Evolutionary conservation across 2,329 filamentous ascomycete species (phyloP).

Genomic region (Diaporthe nobilis): DNA sequence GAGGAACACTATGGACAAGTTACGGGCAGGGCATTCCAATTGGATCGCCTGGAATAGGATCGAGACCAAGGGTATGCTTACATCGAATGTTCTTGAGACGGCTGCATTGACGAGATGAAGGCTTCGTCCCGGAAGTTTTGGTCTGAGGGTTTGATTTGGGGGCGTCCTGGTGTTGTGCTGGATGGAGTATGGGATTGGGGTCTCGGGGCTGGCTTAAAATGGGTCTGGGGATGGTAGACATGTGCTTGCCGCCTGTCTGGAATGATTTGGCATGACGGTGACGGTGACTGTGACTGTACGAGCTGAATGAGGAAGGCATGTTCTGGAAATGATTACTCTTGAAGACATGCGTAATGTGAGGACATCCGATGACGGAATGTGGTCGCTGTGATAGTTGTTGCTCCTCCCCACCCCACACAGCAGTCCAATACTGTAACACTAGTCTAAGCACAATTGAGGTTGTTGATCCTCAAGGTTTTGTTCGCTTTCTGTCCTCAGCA

Average conservation of each 20-base stretch:
- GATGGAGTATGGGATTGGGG: background rate
- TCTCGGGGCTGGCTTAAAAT: background rate
- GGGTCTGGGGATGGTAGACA: background rate
- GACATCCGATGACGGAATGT: background rate
- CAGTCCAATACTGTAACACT: background rate
- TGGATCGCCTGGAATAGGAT: conserved; percentile 1
- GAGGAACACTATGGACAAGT: conserved; percentile 1
- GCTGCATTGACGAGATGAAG: background rate
- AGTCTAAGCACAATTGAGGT: background rate
- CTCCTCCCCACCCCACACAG: background rate
- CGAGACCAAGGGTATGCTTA: background rate
- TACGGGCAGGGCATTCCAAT: background rate
- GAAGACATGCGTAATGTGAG: background rate
- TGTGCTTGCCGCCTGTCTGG: conserved; percentile 11
- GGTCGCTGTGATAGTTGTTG: background rate
- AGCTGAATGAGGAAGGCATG: conserved; percentile 20
- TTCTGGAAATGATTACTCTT: conserved; percentile 1
- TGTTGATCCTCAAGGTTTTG: background rate
- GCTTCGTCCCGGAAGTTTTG: background rate
- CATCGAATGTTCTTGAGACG: background rate
- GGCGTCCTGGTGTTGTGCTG: conserved; percentile 20
- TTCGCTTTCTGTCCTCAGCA: background rate
- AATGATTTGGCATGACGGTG: background rate
- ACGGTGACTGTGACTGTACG: conserved; percentile 14
- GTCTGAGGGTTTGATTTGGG: background rate